Conservation (phyloP, 371 early-diverging fungal species). For the Lichtheimia ramosa region DNA sequence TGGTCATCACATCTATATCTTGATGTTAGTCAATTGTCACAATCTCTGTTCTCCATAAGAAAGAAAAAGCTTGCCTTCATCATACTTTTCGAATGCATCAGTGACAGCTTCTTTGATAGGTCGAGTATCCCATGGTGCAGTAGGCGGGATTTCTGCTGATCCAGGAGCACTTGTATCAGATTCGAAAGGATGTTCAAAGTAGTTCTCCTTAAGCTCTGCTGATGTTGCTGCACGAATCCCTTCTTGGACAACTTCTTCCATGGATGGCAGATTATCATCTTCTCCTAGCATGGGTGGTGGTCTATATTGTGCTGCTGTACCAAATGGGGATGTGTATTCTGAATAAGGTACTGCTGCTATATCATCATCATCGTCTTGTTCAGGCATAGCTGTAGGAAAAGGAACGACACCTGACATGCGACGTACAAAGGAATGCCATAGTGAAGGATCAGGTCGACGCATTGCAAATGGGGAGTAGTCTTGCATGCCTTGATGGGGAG, state of each 20-base stretch:
- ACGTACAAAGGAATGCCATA: conserved; percentile 34
- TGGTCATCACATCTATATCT: too few species aligned
- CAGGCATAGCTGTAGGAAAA: conserved; percentile 21
- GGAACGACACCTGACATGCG: conserved; percentile 33
- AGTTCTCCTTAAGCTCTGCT: conserved; percentile 25
- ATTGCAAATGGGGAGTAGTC: background rate
- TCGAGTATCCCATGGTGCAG: too few species aligned
- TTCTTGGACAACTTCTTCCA: conserved; percentile 34
- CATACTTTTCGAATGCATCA: background rate
- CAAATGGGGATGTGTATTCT: conserved; percentile 19
- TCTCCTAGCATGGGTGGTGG: conserved; percentile 7
- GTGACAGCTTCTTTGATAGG: too few species aligned
- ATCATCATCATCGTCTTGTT: conserved; percentile 13
- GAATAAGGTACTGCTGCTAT: conserved; percentile 12
- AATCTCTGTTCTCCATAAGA: too few species aligned
- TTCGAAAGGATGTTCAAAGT: conserved; percentile 46
- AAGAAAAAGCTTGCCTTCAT: background rate
- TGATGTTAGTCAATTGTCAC: too few species aligned
- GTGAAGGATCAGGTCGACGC: background rate
- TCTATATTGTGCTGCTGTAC: conserved; percentile 13
- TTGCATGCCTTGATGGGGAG: too few species aligned
- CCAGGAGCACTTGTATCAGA: conserved; percentile 10
- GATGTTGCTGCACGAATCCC: conserved; percentile 6
- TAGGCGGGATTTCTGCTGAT: background rate
- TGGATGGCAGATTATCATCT: conserved; percentile 37